Evolutionary conservation across 2,329 filamentous ascomycete species (phyloP).

Genomic region (Diatrype stigma): DNA sequence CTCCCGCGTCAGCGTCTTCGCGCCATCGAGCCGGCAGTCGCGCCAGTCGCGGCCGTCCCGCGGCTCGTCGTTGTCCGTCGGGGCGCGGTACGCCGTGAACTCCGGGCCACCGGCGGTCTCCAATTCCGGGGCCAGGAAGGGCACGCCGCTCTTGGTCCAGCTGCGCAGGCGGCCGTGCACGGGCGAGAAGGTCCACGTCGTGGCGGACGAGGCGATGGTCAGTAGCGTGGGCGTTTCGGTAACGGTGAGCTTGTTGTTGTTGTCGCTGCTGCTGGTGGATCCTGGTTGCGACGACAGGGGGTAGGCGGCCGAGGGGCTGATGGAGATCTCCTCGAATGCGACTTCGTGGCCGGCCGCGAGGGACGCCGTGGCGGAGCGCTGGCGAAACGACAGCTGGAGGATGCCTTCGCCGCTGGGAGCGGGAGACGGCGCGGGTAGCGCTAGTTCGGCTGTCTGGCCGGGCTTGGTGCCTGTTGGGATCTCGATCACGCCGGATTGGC

Average conservation of each 20-base stretch:
- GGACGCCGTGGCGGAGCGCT: constrained; percentile 15
- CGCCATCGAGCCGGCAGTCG: constrained; percentile 38
- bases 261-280: neutral
- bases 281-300: neutral
- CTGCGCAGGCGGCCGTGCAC: constrained; percentile 21
- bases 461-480: constrained; percentile 22
- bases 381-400: constrained; percentile 23
- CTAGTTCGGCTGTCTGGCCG: constrained; percentile 21
- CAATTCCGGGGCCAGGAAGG: constrained; percentile 22
- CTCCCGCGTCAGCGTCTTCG: constrained; percentile 31
- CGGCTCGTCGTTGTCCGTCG: constrained; percentile 61
- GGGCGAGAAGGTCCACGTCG: constrained; percentile 23
- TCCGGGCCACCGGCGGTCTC: constrained; percentile 9
- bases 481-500: constrained; percentile 17
- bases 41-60: constrained; percentile 55
- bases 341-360: constrained; percentile 23
- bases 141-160: constrained; percentile 19
- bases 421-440: constrained; percentile 8
- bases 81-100: constrained; percentile 54
- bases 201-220: constrained; percentile 17
- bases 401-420: constrained; percentile 17
- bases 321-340: constrained; percentile 24
- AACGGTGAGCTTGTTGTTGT: constrained; percentile 12
- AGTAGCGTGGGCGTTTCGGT: constrained; percentile 19
- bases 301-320: constrained; percentile 7